These are phyloP conservation scores for Ascochyta rabiei DNA, from an alignment of 2,329 filamentous ascomycete species.

Conservation along the genomic window DNA sequence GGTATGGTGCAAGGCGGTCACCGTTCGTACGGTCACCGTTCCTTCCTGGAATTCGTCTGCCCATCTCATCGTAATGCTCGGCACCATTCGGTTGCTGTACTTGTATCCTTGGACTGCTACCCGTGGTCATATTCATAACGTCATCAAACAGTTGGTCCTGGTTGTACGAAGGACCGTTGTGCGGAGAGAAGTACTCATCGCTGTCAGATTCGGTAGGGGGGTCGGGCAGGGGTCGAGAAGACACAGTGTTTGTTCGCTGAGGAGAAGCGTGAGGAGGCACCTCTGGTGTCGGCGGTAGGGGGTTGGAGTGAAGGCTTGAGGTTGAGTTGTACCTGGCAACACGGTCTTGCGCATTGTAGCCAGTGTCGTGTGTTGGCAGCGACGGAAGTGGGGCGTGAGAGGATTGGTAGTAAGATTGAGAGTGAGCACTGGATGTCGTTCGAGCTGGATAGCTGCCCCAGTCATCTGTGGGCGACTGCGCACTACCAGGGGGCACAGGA, in stretches of 20 bases:
- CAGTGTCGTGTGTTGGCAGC: conserved; percentile 38
- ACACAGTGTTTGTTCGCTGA: conserved; percentile 58
- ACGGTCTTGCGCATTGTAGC: conserved; percentile 37
- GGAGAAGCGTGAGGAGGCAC: conserved; percentile 58
- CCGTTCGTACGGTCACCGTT: conserved; percentile 56
- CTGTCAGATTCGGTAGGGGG: conserved; percentile 61
- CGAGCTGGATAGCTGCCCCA: conserved; percentile 44
- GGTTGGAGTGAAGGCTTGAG: conserved; percentile 43
- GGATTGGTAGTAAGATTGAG: conserved; percentile 38
- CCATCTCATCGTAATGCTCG: conserved; percentile 34
- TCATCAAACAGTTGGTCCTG: conserved; percentile 65
- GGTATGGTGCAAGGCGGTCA: conserved; percentile 49
- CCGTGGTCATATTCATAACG: conserved; percentile 58
- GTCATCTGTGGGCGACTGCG: conserved; percentile 40
- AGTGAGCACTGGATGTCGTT: conserved; percentile 35
- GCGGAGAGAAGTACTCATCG: conserved; percentile 48
- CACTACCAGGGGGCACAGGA: conserved; percentile 43
- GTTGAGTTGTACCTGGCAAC: conserved; percentile 40
- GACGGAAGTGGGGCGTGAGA: conserved; percentile 46
- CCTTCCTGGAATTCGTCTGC: conserved; percentile 31
- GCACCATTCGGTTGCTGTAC: conserved; percentile 43
- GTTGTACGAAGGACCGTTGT: conserved; percentile 39
- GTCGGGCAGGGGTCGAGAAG: conserved; percentile 65
- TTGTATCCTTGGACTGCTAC: conserved; percentile 35
- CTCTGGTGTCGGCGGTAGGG: conserved; percentile 56